Evolutionary conservation across 2,329 filamentous ascomycete genomes (phyloP), one percentile per base, ranked within the genome.

Genomic region (Coleophoma crateriformis): DNA sequence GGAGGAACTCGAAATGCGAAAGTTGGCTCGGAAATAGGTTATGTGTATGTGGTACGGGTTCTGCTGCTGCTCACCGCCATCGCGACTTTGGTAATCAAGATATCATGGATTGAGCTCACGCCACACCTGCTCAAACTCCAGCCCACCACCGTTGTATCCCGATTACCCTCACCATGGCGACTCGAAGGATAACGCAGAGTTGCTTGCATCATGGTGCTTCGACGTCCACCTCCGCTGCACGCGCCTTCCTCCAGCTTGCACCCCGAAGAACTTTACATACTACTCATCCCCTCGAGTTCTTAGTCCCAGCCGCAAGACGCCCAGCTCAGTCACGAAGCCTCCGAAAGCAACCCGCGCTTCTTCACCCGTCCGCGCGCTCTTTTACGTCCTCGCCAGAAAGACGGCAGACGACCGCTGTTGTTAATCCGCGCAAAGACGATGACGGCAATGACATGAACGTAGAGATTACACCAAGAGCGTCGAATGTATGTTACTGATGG

Each of bases 361-460:
- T 20, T 7, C 19, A n/a, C 13, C 13, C 32, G 10, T 12, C 35
- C 19, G 56, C 47, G 40, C 46, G 58, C 34, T n/a, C 42, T 2
- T 66, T 66, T 40, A 57, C 54, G 39, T 52, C 46, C 3, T 58
- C 59, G 4, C 33, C 52, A 14, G 41, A 35, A 13, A 27, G 27
- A 27, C 45, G 46, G 2, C 42, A 53, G 51, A 84, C 81, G 0
- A 66, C 68, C 32, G 75, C 75, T 39, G 68, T 82, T 4, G 68
- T 75, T 55, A 96, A 97, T 64, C 88, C 90, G 0, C 82, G 85
- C 58, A 78, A 77, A 49, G 88, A 94, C 65, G 88, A 95, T 33
- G 82, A 91, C 49, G 92, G 92, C 22, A 85, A 89, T n/a, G 80
- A 85, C 17, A 90, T 96, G 84, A 73, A 74, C 59, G 77, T 99